Evolutionary conservation across 2,329 filamentous ascomycete genomes (phyloP), one percentile per base, ranked within the genome.

Genomic region (Bipolaris bicolor): DNA sequence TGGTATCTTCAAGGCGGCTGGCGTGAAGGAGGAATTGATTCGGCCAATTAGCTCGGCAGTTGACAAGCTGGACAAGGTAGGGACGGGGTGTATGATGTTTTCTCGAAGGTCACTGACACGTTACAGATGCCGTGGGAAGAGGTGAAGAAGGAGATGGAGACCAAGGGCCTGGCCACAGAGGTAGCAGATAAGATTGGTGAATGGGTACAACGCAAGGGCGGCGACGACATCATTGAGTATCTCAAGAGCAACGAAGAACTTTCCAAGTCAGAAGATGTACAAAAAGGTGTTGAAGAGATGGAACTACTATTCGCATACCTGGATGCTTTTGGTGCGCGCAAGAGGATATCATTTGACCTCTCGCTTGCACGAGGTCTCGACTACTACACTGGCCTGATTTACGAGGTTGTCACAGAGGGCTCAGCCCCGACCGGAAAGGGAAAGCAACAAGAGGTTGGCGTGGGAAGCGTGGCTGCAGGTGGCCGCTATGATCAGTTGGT

Each of bases 401-500:
- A 92, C 79, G 92, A 96, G 75, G 90, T 96, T 49, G 85, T 96
- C 56, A 96, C 91, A 13, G 88, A 92, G 75, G 89, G 90, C 52
- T 92, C 90, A 13, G 88, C 89, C 16, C 73, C 85, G 3, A 67
- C 52, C 65, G 77, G 62, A 53, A 71, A 69, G 59, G 78, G 73
- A 70, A 60, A 70, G 34, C 63, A 73, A 34, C 63, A 68, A 52
- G 67, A 70, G 36, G 82, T 95, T 33, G 91, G 91, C 49, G 90
- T 97, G 10, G 93, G 92, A 62, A 94, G 90, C 73, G 88, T 97
- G 46, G 93, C 92, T 43, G 93, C 92, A 3, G 93, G 92, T 72
- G 92, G 92, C 43, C 89, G 93, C 60, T 97, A 97, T 77, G 94
- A 97, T 77, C 89, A 95, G 73, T 84, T 97, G 3, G 94, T 97